Base-by-base conservation (phyloP, 148 eudicot species). In the Diospyros lotus region DNA sequence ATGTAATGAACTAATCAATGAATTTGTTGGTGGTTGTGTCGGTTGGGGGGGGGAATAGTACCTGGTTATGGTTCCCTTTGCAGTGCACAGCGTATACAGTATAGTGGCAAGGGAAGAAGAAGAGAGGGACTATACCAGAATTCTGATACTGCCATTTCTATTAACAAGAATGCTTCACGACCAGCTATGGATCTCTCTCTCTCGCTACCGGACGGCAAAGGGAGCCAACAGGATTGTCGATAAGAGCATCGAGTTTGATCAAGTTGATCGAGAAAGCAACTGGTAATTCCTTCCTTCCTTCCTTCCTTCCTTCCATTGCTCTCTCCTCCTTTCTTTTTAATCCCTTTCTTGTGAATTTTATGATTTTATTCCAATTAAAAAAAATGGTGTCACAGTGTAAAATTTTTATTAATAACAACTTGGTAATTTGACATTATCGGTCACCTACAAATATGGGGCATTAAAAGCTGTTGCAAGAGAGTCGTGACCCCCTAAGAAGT, bases 201-300 rank as follows among this genome's bases (percentile, higher is more conserved):
- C 90, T n/a, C 91, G 97, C 7, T 74, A 91, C 76, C 82, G 89
- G n/a, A 91, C 90, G 0, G 89, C 93, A 63, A 87, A 89, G 53
- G 93, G 90, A 50, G 78, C 53, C 71, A 85, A 82, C 70, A 77
- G 87, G 10, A 91, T 91, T 43, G 64, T 91, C 28, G 97, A 91
- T 50, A 83, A 70, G 78, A 84, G 86, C 73, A 82, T 91, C 38
- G 97, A 91, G 17, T 91, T 91, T 55, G 97, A 91, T 3, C 97
- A 89, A 77, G 86, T 91, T 12, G 97, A 91, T 38, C 48, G 93
- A 45, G 97, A 91, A 79, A 77, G 79, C 52, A 82, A 83, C 56
- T 91, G 96, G 96, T 90, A 82, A 28, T 28, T 28, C 28, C 28
- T 28, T 28, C 1, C 5, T 18, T 53, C 1, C 43, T 17, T 46